A percentile compares a stretch with the other conserved stretches of the same genome.
These are phyloP conservation scores for Agaricus subrufescens DNA, from an alignment of 768 basidiomycete genomes.

Conservation along the genomic window DNA sequence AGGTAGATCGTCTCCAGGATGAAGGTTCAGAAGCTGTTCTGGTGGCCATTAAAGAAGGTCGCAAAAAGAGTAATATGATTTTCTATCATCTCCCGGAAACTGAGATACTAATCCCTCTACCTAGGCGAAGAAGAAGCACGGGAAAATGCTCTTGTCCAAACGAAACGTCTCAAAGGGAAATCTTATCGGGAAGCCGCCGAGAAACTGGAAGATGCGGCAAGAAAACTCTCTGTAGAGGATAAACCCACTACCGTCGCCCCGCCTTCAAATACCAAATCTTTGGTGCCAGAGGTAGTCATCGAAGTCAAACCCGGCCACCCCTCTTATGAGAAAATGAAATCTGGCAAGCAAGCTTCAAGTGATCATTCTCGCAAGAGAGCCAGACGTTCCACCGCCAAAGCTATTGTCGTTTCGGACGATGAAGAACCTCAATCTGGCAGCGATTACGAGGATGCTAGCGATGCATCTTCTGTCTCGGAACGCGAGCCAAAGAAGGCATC, in stretches of 20 bases:
- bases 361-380: conserved; percentile 31
- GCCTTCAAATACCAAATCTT: conserved; percentile 31
- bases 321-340: conserved; percentile 14
- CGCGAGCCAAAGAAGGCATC: conserved; percentile 19
- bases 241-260: conserved; percentile 1
- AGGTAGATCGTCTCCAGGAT: conserved; percentile 64
- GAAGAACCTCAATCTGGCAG: conserved; percentile 26
- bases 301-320: conserved; percentile 21
- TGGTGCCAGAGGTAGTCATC: conserved; percentile 55
- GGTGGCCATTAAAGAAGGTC: conserved; percentile 58
- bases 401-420: conserved; percentile 52
- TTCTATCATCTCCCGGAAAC: not conserved
- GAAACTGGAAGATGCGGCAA: conserved; percentile 20
- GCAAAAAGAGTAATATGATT: conserved; percentile 48
- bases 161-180: conserved; percentile 75
- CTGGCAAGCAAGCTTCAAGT: conserved; percentile 29
- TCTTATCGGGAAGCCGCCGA: conserved; percentile 60
- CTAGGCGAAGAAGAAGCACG: conserved; percentile 42
- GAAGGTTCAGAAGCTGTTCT: conserved; percentile 61
- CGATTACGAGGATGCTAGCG: conserved; percentile 21
- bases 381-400: conserved; percentile 34
- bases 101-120: conserved; percentile 6
- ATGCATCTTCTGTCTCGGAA: conserved; percentile 19
- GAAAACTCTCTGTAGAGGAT: conserved; percentile 9
- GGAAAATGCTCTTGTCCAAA: conserved; percentile 36